phyloP scores from a whole-genome alignment of 257 asterid species.

The Mentha longifolia region DNA sequence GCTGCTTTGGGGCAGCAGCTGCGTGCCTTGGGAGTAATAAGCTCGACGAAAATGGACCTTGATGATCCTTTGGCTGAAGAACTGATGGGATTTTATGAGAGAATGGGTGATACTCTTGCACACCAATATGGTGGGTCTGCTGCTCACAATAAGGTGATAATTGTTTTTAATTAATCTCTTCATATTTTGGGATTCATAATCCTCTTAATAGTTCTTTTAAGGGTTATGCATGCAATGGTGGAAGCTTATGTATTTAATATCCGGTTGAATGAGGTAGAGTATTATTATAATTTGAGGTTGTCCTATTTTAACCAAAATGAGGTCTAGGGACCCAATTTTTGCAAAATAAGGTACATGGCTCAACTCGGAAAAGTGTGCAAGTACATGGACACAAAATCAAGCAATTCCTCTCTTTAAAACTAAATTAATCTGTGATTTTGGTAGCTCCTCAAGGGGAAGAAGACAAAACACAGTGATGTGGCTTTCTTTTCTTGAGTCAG shows the following conservation, averaged over 20 bases:
- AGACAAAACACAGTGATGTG: constrained; percentile 1
- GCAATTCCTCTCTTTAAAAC: too few relatives aligned
- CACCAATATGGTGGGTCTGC: constrained; percentile 99
- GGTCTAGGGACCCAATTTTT: too few relatives aligned
- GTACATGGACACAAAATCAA: too few relatives aligned
- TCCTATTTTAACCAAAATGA: too few relatives aligned
- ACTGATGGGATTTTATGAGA: constrained; percentile 89
- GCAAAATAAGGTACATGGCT: too few relatives aligned
- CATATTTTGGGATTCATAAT: neutral
- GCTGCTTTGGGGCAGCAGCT: constrained; percentile 94
- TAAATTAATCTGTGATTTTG: neutral
- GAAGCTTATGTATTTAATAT: constrained; percentile 22
- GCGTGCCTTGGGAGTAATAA: constrained; percentile 67
- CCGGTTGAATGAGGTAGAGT: constrained; percentile 14
- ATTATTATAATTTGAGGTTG: neutral
- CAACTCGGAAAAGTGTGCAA: too few relatives aligned
- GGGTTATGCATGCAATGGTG: constrained; percentile 25
- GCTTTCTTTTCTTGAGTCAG: constrained; percentile 21
- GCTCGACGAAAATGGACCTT: constrained; percentile 72
- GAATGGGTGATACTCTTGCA: constrained; percentile 99
- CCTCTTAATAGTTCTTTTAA: neutral
- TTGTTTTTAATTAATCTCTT: constrained; percentile 23
- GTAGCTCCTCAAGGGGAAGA: constrained; percentile 6
- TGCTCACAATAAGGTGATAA: constrained; percentile 93
- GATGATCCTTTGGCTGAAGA: constrained; percentile 97